Evolutionary conservation across 805 yeast species (phyloP), one percentile per base, ranked within the genome.

Genomic region (Saturnispora silvae): DNA sequence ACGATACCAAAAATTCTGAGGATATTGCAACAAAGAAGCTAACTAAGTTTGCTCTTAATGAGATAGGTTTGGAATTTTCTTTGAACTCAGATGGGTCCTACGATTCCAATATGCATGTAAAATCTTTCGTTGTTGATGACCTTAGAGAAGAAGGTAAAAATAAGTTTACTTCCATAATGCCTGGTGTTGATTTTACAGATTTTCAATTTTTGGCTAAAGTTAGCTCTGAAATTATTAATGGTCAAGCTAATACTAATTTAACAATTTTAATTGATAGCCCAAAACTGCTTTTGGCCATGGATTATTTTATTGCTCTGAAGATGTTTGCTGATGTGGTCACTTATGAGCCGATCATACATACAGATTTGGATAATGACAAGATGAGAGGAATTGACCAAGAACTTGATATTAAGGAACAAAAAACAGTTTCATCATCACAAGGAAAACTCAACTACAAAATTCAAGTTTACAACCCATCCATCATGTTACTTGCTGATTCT

Each of bases 401-500:
- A 3, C 30, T 39, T 40, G 43, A 38, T 18, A 19, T 20, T 6
- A 32, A 43, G 16, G 42, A 33, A 13, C 38, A 27, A 5, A 40
- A 33, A 22, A 22, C 9, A 26, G 30, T 6, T 35, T 34, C 25
- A 16, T 1, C 19, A 3, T 16, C 11, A n/a, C 18, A 9, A 4
- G 18, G 5, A 10, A 20, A n/a, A 3, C 45, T 39, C 32, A 74
- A 75, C 0, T 72, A 69, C 43, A 68, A 82, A 1, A 52, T 89
- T 26, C 85, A 82, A 49, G 59, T 92, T 28, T 75, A 77, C 5
- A 79, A 84, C 38, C 77, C 89, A 1, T 83, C 94, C 0, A 64
- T 89, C 15, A 74, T 84, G 15, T 59, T 92, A 22, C 59, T 92
- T 30, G 95, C 95, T 0, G 82, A 89, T 53, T 83, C 95, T 0